A percentile compares a stretch with the other conserved stretches of the same genome.
Evolutionary conservation across 495 filamentous ascomycete genomes (phyloP).

Genomic region (Tetracladium setigerum): DNA sequence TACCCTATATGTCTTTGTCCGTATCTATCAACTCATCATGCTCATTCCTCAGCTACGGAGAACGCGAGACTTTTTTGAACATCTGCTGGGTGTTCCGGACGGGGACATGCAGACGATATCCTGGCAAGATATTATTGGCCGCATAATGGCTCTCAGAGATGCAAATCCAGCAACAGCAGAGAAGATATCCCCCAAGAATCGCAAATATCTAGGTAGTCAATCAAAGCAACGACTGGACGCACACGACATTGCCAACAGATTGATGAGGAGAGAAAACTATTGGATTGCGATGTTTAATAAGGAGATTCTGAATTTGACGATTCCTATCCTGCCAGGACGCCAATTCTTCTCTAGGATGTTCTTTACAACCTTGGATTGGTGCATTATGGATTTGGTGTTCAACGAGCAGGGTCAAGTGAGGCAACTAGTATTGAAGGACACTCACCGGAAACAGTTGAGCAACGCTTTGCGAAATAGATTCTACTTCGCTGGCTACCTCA

Average conservation of each 20-base stretch:
- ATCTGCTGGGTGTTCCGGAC: conserved; percentile 82
- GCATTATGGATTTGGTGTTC: conserved; percentile 90
- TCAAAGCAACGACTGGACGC: conserved; percentile 96
- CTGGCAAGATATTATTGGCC: conserved; percentile 89
- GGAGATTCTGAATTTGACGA: conserved; percentile 77
- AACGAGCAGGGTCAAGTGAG: conserved; percentile 78
- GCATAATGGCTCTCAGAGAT: conserved; percentile 81
- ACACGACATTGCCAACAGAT: conserved; percentile 90
- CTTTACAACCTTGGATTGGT: conserved; percentile 82
- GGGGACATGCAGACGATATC: conserved; percentile 91
- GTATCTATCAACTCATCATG: conserved; percentile 64
- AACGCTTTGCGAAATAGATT: conserved; percentile 68
- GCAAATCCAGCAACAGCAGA: conserved; percentile 77
- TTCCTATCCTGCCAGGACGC: conserved; percentile 73
- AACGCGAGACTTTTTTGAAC: conserved; percentile 82
- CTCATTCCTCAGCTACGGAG: conserved; percentile 67
- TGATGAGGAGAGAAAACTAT: conserved; percentile 97
- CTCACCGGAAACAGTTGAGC: conserved; percentile 71
- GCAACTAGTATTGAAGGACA: conserved; percentile 73
- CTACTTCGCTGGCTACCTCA: conserved; percentile 74
- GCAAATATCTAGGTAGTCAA: conserved; percentile 68
- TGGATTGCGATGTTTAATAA: conserved; percentile 96
- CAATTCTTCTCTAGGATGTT: conserved; percentile 74
- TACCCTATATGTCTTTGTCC: conserved; percentile 80
- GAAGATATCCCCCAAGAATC: conserved; percentile 40